Evolutionary conservation across 352 stramenopile genomes (phyloP).

Genomic region (Phytopythium ostracodes): DNA sequence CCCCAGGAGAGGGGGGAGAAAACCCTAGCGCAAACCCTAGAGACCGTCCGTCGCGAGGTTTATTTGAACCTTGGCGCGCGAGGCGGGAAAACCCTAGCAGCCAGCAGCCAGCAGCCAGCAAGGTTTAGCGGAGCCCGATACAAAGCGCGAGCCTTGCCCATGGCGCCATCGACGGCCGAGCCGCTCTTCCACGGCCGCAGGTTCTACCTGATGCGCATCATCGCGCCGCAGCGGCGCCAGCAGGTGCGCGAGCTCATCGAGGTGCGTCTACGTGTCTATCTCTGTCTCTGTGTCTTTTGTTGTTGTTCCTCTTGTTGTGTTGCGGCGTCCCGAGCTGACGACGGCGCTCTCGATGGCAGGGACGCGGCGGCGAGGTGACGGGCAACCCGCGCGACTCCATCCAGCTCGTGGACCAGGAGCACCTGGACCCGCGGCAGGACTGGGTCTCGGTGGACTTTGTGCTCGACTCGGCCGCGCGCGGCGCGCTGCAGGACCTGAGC

Average conservation of each 20-base stretch:
- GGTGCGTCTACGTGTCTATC: conserved; percentile 5
- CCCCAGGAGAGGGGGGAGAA: too few relatives aligned
- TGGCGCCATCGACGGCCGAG: too few relatives aligned
- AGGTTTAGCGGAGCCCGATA: conserved; percentile 7
- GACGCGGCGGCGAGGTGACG: conserved; percentile 33
- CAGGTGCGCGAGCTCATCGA: conserved; percentile 24
- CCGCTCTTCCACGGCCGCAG: conserved; percentile 25
- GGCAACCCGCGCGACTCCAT: conserved; percentile 7
- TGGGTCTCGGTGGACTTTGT: conserved; percentile 50
- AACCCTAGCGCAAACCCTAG: conserved; percentile 14
- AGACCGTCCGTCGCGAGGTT: neutral
- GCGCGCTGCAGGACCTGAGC: conserved; percentile 20
- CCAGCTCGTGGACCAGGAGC: conserved; percentile 37
- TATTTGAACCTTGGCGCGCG: neutral
- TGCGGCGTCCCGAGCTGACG: too few relatives aligned
- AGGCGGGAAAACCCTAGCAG: conserved; percentile 10
- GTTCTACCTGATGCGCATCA: conserved; percentile 35
- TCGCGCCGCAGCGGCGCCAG: conserved; percentile 17
- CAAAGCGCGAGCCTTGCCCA: too few relatives aligned
- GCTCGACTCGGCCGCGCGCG: conserved; percentile 34
- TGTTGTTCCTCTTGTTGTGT: too few relatives aligned
- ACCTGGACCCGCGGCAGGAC: conserved; percentile 19
- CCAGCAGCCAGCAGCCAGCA: neutral
- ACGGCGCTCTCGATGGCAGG: too few relatives aligned
- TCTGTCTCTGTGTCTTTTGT: neutral